Evolutionary conservation across 208 protist genomes (phyloP).

Genomic region (Trichomonas tenax): DNA sequence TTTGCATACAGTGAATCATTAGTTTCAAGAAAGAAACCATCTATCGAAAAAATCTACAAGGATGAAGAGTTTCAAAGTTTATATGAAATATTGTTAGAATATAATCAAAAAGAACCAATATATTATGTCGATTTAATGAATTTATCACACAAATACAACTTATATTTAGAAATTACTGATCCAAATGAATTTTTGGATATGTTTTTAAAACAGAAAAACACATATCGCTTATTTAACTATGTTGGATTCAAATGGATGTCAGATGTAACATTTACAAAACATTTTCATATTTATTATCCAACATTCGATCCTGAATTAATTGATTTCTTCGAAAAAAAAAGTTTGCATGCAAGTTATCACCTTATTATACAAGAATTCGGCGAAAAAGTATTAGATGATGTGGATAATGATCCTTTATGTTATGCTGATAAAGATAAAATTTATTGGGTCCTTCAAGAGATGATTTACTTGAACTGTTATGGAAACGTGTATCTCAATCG

Average conservation of each 20-base stretch:
- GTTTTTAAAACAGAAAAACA: background rate
- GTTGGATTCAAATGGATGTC: background rate
- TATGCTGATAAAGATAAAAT: background rate
- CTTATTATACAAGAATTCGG: too few species aligned
- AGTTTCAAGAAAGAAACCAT: background rate
- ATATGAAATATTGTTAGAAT: background rate
- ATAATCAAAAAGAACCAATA: background rate
- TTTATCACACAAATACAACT: background rate
- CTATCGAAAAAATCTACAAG: too few species aligned
- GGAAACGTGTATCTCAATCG: background rate
- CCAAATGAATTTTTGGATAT: background rate
- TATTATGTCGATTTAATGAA: background rate
- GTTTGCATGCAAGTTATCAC: too few species aligned
- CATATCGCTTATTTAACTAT: background rate
- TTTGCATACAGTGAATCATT: background rate
- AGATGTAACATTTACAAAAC: background rate
- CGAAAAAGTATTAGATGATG: too few species aligned
- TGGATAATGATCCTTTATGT: background rate
- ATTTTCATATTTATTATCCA: background rate
- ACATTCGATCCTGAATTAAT: background rate
- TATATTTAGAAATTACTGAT: background rate
- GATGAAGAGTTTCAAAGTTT: background rate
- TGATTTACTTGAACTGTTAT: background rate
- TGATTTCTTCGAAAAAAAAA: background rate
- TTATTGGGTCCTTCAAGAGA: background rate